phyloP scores from a whole-genome alignment of 495 filamentous ascomycete species.

The Hypomontagnella monticulosa region DNA sequence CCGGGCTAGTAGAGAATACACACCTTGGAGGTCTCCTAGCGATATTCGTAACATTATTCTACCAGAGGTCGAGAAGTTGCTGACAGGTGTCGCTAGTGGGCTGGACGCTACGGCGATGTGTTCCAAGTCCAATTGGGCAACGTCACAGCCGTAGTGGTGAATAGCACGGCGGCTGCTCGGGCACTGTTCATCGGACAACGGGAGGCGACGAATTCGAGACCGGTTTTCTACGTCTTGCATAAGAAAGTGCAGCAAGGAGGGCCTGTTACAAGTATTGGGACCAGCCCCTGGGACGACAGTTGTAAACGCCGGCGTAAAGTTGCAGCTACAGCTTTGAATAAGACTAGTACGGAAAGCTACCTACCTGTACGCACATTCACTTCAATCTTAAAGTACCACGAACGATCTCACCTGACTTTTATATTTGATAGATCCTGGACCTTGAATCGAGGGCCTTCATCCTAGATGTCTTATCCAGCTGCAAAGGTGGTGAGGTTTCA shows the following conservation, averaged over 20 bases:
- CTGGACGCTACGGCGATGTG: conserved; percentile 64
- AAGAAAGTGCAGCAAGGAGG: conserved; percentile 67
- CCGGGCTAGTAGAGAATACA: too few relatives aligned
- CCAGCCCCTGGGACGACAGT: conserved; percentile 78
- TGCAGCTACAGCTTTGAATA: conserved; percentile 75
- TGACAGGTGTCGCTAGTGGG: conserved; percentile 24
- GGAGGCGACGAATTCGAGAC: conserved; percentile 74
- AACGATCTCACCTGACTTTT: neutral
- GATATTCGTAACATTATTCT: neutral
- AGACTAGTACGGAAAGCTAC: conserved; percentile 72
- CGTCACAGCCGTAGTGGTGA: conserved; percentile 74
- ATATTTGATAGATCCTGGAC: conserved; percentile 63
- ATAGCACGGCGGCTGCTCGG: conserved; percentile 73
- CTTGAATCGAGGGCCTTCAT: conserved; percentile 72
- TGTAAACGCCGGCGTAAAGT: conserved; percentile 78
- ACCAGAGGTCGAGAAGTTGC: neutral
- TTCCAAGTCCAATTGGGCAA: conserved; percentile 76
- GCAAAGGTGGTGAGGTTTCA: conserved; percentile 63
- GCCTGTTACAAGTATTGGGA: conserved; percentile 77
- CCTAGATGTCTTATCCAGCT: conserved; percentile 70
- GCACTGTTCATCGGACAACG: conserved; percentile 78
- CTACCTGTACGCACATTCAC: conserved; percentile 58
- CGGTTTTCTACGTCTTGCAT: conserved; percentile 77
- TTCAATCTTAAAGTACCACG: too few relatives aligned
- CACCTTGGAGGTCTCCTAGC: too few relatives aligned